Conservation (phyloP, 768 basidiomycete genomes). For the Cyclocybe aegerita region DNA sequence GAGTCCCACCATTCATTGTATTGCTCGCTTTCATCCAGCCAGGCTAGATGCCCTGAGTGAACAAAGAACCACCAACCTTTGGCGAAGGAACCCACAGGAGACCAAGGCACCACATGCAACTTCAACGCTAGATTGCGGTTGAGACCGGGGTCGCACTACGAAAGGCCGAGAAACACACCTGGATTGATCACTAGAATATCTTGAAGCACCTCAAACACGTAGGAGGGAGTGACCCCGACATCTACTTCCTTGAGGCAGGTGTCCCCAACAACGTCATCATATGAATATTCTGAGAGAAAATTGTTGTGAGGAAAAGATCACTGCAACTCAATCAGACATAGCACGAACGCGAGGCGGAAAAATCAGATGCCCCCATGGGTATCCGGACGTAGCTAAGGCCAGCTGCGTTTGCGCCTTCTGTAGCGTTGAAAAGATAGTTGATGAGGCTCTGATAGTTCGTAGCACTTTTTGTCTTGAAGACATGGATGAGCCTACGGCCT, state of each 20-base stretch:
- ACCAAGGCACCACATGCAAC: constrained; percentile 69
- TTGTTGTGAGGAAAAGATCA: background rate
- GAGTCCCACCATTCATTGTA: constrained; percentile 64
- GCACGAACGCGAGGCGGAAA: constrained; percentile 50
- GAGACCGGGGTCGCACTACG: constrained; percentile 15
- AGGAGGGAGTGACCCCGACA: constrained; percentile 52
- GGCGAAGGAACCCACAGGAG: constrained; percentile 45
- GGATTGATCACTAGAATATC: constrained; percentile 62
- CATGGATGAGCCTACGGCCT: background rate
- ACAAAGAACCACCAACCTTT: background rate
- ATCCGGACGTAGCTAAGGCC: constrained; percentile 67
- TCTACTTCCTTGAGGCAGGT: constrained; percentile 54
- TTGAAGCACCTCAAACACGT: constrained; percentile 55
- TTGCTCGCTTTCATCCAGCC: constrained; percentile 72
- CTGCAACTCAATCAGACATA: background rate
- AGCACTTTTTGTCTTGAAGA: constrained; percentile 41
- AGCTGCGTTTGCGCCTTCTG: constrained; percentile 58
- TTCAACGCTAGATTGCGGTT: constrained; percentile 14
- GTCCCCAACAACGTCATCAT: constrained; percentile 57
- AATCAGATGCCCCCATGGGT: constrained; percentile 69
- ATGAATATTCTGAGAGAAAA: constrained; percentile 47
- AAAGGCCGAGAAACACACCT: constrained; percentile 19
- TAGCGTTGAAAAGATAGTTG: constrained; percentile 57
- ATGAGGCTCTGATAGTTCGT: constrained; percentile 55
- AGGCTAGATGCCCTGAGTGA: constrained; percentile 40